Evolutionary conservation across 1,139 yeast genomes (phyloP).

Genomic region (Nadsonia starkeyi-henricii): DNA sequence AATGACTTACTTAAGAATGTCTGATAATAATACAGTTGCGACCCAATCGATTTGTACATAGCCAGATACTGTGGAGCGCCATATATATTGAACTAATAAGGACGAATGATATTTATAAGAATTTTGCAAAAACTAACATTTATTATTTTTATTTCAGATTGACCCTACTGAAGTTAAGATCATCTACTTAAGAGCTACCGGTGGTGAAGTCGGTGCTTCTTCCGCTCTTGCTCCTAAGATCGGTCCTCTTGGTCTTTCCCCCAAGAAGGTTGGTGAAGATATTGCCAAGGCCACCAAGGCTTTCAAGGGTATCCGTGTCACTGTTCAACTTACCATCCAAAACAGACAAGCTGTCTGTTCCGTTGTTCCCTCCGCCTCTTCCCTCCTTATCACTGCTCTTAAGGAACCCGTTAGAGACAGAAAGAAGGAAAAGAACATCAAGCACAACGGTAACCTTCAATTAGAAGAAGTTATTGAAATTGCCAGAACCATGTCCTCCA

Average conservation of each 20-base stretch:
- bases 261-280: slow-evolving; percentile 99
- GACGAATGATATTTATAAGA: not conserved
- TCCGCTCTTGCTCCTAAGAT: slow-evolving; percentile 99
- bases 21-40: too few species aligned
- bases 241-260: slow-evolving; percentile 99
- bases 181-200: slow-evolving; percentile 99
- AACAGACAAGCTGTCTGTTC: slow-evolving; percentile 99
- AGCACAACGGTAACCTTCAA: slow-evolving; percentile 98
- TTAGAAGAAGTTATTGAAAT: slow-evolving; percentile 93
- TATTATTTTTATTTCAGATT: slow-evolving; percentile 44
- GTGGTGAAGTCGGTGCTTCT: slow-evolving; percentile 99
- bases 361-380: slow-evolving; percentile 98
- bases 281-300: slow-evolving; percentile 99
- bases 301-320: slow-evolving; percentile 98
- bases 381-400: slow-evolving; percentile 96
- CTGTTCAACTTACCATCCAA: slow-evolving; percentile 96
- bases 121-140: not conserved
- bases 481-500: slow-evolving; percentile 95
- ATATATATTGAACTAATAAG: not conserved
- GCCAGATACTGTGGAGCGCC: too few species aligned
- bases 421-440: slow-evolving; percentile 99
- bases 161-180: slow-evolving; percentile 98
- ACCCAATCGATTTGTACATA: too few species aligned
- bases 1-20: too few species aligned
- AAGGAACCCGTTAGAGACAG: slow-evolving; percentile 99